Base-by-base conservation (phyloP, 495 filamentous ascomycete genomes). In the Neurospora sp. region DNA sequence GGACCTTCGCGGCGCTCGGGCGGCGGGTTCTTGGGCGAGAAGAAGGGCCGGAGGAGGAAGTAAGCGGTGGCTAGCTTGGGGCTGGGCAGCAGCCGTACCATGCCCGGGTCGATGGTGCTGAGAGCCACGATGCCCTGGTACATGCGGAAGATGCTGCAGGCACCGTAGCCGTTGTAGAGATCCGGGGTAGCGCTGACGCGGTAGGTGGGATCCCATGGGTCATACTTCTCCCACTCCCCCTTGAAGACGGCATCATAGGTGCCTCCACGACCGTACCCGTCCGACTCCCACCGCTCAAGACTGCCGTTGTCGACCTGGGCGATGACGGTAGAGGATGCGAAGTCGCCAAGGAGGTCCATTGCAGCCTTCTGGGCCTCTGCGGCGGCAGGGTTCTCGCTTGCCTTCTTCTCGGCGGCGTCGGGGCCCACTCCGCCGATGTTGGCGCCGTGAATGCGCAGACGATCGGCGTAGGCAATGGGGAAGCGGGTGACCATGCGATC, bases 61-160 rank as follows among this genome's bases (percentile, higher is more conserved):
- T 98, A 98, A 1, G 92, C 92, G 0, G 94, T 97, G 38, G 92
- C 90, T 31, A 92, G 88, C 69, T 87, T 87, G n/a, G 96, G 83
- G 79, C 93, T 87, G 6, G 94, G 94, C 69, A 94, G 93, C 31
- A 97, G 89, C 27, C 92, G 88, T 71, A 97, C 85, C n/a, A 93
- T 92, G 14, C 94, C 94, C 0, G 93, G 91, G 7, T 88, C 90
- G 10, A 92, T 93, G 59, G 87, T 84, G 35, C 91, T 94, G 83
- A 97, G 88, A n/a, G 91, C 89, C 16, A 97, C 85, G 86, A 94
- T 93, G 37, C 93, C 94, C 77, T 97, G 93, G 82, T 91, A 95
- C 86, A 97, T 93, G 18, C 94, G 88, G 84, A 95, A 91, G 87
- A 95, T 93, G 22, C 88, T 91, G 82, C 94, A 97, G 2, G 91